Base-by-base conservation (phyloP, 1,139 yeast species). In the Magnusiomyces paraingens region DNA sequence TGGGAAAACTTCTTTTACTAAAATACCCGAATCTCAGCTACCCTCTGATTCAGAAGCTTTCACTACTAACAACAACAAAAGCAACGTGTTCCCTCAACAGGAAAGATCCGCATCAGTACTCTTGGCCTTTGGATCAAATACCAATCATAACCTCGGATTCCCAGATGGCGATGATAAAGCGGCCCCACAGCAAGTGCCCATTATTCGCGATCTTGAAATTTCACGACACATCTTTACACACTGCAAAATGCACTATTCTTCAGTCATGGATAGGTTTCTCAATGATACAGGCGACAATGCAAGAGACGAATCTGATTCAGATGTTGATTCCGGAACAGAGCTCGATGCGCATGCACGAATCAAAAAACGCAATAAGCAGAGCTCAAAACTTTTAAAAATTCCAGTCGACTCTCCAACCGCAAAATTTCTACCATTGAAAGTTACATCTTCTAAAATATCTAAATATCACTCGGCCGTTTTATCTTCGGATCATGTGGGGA, bases 401-500 rank as follows among this genome's bases (percentile, higher is more conserved):
- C 18, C 49, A 15, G 20, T 20, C 4, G 18, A 20, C 15, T 47
- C 49, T 11, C 41, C 49, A 10, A 39, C 49, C 3, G 49, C 54
- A 18, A 58, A 53, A 50, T 65, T 67, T 54, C 54, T 58, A 12
- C 62, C 65, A 1, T 54, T 64, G 5, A 64, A 84, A 36, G 74
- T 78, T 55, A 70, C 68, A 43, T 72, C 73, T 41, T 67, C 83
- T 1, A 68, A 68, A 17, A 70, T 87, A 54, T 82, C 93, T 2
- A 85, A 83, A 64, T 80, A 82, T 59, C 95, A 87, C 64, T 76
- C 91, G 0, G 69, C 84, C 0, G 68, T 84, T 0, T 62, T 85
- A 2, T 81, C 91, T 0, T 73, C 75, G 15, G 81, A 79, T 47
- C 61, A 67, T 0, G 45, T 58, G 1, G 80, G 81, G 3, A 74